Percentiles rank a stretch among this genome's conserved stretches.
Evolutionary conservation across 768 basidiomycete genomes (phyloP).

Genomic region (Termitomyces sp.): DNA sequence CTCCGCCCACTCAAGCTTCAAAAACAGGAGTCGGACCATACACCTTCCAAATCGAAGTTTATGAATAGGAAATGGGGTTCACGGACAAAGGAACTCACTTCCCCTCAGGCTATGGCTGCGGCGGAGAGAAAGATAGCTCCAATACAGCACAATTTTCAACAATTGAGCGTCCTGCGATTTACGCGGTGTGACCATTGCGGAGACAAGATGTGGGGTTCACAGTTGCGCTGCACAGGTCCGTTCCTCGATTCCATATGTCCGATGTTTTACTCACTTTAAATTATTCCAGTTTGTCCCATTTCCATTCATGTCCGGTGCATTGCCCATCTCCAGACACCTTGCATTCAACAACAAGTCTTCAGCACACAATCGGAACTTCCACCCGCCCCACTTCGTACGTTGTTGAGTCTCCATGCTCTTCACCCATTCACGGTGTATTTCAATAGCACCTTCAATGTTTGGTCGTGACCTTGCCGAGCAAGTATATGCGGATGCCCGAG

Average conservation of each 20-base stretch:
- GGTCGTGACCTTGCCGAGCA: slow-evolving; percentile 88
- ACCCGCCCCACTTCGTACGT: slow-evolving; percentile 36
- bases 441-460: slow-evolving; percentile 83
- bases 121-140: slow-evolving; percentile 32
- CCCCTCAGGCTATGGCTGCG: slow-evolving; percentile 23
- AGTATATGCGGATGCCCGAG: slow-evolving; percentile 60
- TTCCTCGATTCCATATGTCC: neutral
- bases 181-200: slow-evolving; percentile 93
- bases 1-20: slow-evolving; percentile 32
- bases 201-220: slow-evolving; percentile 99
- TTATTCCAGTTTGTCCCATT: slow-evolving; percentile 65
- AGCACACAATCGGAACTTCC: slow-evolving; percentile 29
- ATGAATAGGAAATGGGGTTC: slow-evolving; percentile 70
- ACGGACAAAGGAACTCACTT: slow-evolving; percentile 43
- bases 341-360: slow-evolving; percentile 45
- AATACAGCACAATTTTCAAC: slow-evolving; percentile 84
- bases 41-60: slow-evolving; percentile 55
- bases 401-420: slow-evolving; percentile 8
- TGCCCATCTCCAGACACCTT: slow-evolving; percentile 60
- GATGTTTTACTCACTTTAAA: neutral
- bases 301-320: slow-evolving; percentile 88
- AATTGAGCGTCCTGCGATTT: slow-evolving; percentile 82
- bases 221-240: slow-evolving; percentile 85
- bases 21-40: slow-evolving; percentile 44
- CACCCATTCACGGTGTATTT: slow-evolving; percentile 10